Conservation (phyloP, 2,329 filamentous ascomycete species). For the Sarocladium strictum region DNA sequence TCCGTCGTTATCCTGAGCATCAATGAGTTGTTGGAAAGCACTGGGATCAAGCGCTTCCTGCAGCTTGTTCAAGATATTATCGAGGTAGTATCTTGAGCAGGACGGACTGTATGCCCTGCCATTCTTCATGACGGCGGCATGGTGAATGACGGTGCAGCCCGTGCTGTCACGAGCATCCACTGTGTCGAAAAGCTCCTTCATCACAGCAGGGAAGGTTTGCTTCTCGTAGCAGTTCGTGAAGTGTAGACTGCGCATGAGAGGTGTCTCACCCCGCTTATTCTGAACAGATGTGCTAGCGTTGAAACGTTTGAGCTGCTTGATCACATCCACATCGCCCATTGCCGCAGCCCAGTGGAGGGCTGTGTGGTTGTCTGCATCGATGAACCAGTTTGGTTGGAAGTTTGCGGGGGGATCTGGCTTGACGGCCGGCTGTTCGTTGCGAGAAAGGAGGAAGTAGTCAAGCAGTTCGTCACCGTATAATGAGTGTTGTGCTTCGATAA, state of each 20-base stretch:
- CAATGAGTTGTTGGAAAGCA: slow-evolving; percentile 72
- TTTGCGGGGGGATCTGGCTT: slow-evolving; percentile 75
- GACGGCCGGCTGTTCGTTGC: slow-evolving; percentile 67
- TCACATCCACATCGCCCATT: slow-evolving; percentile 92
- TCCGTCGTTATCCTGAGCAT: slow-evolving; percentile 76
- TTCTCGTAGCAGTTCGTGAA: slow-evolving; percentile 98
- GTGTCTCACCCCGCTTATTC: slow-evolving; percentile 75
- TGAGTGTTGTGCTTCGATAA: slow-evolving; percentile 76
- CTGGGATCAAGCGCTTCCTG: slow-evolving; percentile 70
- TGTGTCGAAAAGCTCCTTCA: slow-evolving; percentile 77
- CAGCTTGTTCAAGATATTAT: slow-evolving; percentile 83
- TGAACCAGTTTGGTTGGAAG: slow-evolving; percentile 86
- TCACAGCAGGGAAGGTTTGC: slow-evolving; percentile 77
- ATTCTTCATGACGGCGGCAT: slow-evolving; percentile 83
- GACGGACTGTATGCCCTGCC: slow-evolving; percentile 77
- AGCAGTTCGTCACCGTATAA: slow-evolving; percentile 89
- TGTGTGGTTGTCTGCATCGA: slow-evolving; percentile 88
- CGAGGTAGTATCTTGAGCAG: slow-evolving; percentile 88
- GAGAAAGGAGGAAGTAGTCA: slow-evolving; percentile 89
- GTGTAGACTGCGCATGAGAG: slow-evolving; percentile 87
- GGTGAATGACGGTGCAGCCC: slow-evolving; percentile 86
- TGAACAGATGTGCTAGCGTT: slow-evolving; percentile 68
- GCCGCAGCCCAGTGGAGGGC: slow-evolving; percentile 95
- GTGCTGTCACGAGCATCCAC: slow-evolving; percentile 73
- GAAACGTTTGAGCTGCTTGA: slow-evolving; percentile 78